Evolutionary conservation across 148 eudicot species (phyloP), one percentile per base, ranked within the genome.

Genomic region (Persicaria tinctoria): DNA sequence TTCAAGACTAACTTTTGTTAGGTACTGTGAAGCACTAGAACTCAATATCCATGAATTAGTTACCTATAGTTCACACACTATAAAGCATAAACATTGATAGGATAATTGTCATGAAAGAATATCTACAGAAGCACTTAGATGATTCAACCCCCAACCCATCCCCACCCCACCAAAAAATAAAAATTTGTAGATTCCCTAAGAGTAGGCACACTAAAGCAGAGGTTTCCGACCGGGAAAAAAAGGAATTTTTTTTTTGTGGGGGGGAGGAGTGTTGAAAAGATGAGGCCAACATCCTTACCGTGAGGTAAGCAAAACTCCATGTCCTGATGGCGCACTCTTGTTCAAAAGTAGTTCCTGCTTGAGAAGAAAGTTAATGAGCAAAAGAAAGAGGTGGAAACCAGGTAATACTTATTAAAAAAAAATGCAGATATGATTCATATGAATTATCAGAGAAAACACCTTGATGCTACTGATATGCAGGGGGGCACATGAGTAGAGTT

Each of bases 311-410:
- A 84, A 78, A 81, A 71, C 86, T 74, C 86, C 84, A 54, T 80
- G 80, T 70, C 85, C 94, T 56, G 88, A 73, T 79, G 87, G 80
- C 51, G 41, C 1, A 32, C 81, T 88, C 85, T 89, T 91, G 64
- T 86, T 85, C 90, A 89, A 12, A 80, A 91, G 80, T 46, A 93
- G 63, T 66, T 89, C 98, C 98, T 93, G 87, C 56, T 77, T 66
- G 45, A 64, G 70, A 66, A 66, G 5, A 38, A 66, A 44, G 41
- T 59, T 59, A 23, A 63, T 16, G 13, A 63, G 32, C 46, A 63
- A 63, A 3, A 18, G 11, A 63, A 57, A 57, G 68, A 27, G 45
- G 68, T 45, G 32, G 41, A 59, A 59, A 20, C 45, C 0, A 13
- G 6, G 8, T 44, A 18, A 18, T 5, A 27, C 32, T 23, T 62